Conservation (phyloP, 106 monocot species). For the Acanthochlamys bracteata region DNA sequence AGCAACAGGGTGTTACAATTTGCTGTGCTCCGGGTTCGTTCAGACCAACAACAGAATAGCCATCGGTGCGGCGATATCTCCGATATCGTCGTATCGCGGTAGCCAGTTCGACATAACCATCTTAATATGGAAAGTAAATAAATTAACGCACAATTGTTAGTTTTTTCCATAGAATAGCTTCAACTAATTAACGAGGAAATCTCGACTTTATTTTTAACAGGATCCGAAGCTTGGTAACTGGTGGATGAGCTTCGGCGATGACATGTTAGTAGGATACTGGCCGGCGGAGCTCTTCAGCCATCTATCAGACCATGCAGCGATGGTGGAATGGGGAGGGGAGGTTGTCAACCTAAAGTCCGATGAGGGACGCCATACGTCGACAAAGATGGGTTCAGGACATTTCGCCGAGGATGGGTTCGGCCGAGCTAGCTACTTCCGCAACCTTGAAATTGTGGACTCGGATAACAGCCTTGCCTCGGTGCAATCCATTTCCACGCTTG, state of each 20-base stretch:
- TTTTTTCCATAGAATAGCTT: no score
- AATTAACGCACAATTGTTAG: neutral
- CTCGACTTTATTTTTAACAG: constrained; percentile 13
- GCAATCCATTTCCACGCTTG: constrained; percentile 51
- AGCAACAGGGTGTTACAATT: constrained; percentile 78
- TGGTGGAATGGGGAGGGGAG: constrained; percentile 98
- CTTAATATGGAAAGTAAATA: constrained; percentile 69
- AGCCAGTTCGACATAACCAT: constrained; percentile 61
- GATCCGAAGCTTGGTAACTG: constrained; percentile 89
- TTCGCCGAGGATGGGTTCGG: constrained; percentile 76
- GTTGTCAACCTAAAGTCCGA: constrained; percentile 66
- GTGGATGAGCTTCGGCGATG: constrained; percentile 93
- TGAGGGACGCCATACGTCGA: constrained; percentile 69
- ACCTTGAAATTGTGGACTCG: constrained; percentile 75
- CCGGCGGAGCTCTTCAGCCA: constrained; percentile 96
- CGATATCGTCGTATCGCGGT: constrained; percentile 34
- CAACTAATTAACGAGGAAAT: no score
- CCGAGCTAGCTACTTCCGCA: constrained; percentile 76
- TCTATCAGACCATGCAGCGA: constrained; percentile 73
- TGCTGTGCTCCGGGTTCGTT: constrained; percentile 57
- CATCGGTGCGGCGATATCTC: constrained; percentile 69
- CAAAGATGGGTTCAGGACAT: constrained; percentile 92
- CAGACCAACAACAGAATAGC: constrained; percentile 72
- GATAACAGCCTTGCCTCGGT: constrained; percentile 75
- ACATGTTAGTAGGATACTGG: constrained; percentile 86